These are phyloP conservation scores for Pseudofabraea citricarpa DNA, from an alignment of 2,329 filamentous ascomycete species.

Conservation along the genomic window DNA sequence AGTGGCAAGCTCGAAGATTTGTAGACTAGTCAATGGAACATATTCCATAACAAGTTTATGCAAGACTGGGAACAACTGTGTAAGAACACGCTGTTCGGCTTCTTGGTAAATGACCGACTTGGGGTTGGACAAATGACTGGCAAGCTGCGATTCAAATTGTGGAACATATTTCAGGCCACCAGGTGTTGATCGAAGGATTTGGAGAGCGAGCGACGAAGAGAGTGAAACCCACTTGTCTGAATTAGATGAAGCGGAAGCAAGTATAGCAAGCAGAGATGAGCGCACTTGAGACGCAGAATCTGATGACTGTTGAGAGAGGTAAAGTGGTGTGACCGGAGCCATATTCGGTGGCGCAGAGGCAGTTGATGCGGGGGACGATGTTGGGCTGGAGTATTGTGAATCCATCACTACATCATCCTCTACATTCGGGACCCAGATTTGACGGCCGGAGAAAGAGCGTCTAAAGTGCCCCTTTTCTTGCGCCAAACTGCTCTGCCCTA, in stretches of 20 bases:
- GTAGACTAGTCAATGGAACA: constrained; percentile 22
- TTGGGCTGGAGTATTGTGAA: constrained; percentile 21
- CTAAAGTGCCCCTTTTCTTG: constrained; percentile 19
- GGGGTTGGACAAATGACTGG: constrained; percentile 24
- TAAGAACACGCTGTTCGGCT: constrained; percentile 22
- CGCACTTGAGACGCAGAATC: constrained; percentile 22
- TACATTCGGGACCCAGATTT: constrained; percentile 20
- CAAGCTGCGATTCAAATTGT: constrained; percentile 25
- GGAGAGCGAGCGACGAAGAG: constrained; percentile 23
- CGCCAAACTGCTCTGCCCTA: constrained; percentile 6
- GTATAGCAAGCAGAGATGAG: constrained; percentile 23
- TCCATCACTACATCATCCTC: constrained; percentile 13
- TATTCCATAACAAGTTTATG: constrained; percentile 24
- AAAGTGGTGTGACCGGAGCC: constrained; percentile 21
- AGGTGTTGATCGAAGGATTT: constrained; percentile 27
- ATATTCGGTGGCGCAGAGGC: constrained; percentile 20
- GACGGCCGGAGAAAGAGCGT: constrained; percentile 14
- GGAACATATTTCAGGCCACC: constrained; percentile 23
- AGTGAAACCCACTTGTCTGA: constrained; percentile 23
- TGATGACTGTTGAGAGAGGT: constrained; percentile 16
- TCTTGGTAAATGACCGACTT: constrained; percentile 23
- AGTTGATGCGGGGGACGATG: constrained; percentile 24
- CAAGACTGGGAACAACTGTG: constrained; percentile 22
- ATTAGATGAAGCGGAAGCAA: constrained; percentile 18
- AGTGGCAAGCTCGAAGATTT: constrained; percentile 28